Conservation (phyloP, 2,329 filamentous ascomycete genomes). For the Emericellopsis cladophorae region DNA sequence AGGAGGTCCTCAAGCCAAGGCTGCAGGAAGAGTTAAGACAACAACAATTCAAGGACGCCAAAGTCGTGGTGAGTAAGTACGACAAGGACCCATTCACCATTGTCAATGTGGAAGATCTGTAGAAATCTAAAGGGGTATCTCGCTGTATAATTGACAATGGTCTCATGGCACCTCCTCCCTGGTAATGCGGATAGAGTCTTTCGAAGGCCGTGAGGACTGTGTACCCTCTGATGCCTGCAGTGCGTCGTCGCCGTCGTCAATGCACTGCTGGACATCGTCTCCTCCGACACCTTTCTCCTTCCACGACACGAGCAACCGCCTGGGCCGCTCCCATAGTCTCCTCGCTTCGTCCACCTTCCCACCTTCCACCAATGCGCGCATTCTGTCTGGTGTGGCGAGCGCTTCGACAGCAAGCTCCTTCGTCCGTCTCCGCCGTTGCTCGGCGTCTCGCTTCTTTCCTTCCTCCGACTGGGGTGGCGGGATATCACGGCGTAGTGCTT, state of each 20-base stretch:
- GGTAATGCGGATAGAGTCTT: slow-evolving; percentile 2
- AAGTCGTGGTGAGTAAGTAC: slow-evolving; percentile 61
- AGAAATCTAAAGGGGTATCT: slow-evolving; percentile 1
- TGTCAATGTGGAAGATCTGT: slow-evolving; percentile 34
- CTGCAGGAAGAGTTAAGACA: slow-evolving; percentile 45
- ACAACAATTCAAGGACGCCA: slow-evolving; percentile 33
- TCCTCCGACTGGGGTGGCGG: slow-evolving; percentile 30
- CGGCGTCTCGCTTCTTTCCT: slow-evolving; percentile 18
- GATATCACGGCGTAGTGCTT: slow-evolving; percentile 33
- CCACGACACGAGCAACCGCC: slow-evolving; percentile 38
- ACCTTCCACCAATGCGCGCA: slow-evolving; percentile 44
- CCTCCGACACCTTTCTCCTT: slow-evolving; percentile 41
- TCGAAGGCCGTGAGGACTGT: slow-evolving; percentile 5
- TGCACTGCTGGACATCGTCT: slow-evolving; percentile 35
- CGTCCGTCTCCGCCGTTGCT: slow-evolving; percentile 21
- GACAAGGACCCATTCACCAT: slow-evolving; percentile 88
- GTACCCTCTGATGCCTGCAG: slow-evolving; percentile 14
- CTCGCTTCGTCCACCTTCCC: slow-evolving; percentile 50
- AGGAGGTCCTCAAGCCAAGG: slow-evolving; percentile 53
- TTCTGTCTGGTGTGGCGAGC: slow-evolving; percentile 44
- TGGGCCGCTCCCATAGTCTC: slow-evolving; percentile 40
- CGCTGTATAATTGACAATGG: neutral
- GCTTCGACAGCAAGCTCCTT: slow-evolving; percentile 50
- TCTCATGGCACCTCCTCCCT: neutral
- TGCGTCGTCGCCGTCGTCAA: slow-evolving; percentile 42